Evolutionary conservation across 306 rosid species (phyloP), one percentile per base, ranked within the genome.

Genomic region (Macrotyloma uniflorum): DNA sequence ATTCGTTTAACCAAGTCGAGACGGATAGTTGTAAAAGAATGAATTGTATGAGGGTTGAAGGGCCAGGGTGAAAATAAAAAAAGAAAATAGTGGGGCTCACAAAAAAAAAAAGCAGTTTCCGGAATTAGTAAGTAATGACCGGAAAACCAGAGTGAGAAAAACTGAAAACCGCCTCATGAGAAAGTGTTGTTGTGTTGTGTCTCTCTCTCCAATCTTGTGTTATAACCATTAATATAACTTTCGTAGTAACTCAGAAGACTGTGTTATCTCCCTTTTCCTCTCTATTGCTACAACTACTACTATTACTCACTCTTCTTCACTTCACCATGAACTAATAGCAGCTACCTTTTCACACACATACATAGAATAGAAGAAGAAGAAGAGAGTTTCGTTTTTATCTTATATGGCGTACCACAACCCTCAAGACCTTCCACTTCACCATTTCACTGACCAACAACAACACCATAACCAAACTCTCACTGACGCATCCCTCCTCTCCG

Each of bases 351-450:
- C 61, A 33, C 76, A 67, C 57, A 45, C 47, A 33, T 30, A n/a
- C n/a, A n/a, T n/a, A 36, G 11, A 36, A 8, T 0, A n/a, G n/a
- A n/a, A n/a, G n/a, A n/a, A 38, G 1, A 9, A 32, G 35, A 32
- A 38, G 2, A 38, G 16, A 42, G 47, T 42, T 12, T 42, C 47
- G 12, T 11, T 12, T 42, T 3, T 42, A 42, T 42, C 15, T 11
- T 3, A 24, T 46, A 92, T 95, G 99, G 97, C 99, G 47, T 95
- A 88, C 87, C 98, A 88, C 70, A 85, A 88, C 85, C 92, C 85
- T 61, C 93, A 86, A n/a, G 96, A 88, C 86, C 86, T 93, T 4
- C 93, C 91, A 35, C 90, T 91, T 33, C 93, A 87, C 83, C 94
- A 88, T 88, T 95, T 91, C 77, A 72, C 92, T 0, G 89, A 83